Conservation (phyloP, 495 filamentous ascomycete genomes). For the Tuber umbilicatum region DNA sequence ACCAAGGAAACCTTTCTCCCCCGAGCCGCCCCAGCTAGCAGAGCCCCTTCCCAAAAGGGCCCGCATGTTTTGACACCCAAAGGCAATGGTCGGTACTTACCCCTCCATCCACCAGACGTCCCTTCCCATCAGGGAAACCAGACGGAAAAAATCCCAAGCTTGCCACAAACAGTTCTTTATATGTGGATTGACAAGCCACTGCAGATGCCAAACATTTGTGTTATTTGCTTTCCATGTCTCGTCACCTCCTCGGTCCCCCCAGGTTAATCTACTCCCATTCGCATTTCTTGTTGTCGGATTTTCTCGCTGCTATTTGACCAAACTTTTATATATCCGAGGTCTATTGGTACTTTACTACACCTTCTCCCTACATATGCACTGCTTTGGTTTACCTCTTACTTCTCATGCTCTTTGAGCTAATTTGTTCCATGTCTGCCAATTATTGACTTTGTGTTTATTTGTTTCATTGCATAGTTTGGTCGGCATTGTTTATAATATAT, state of each 20-base stretch:
- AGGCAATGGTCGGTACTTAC: neutral
- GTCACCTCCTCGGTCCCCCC: too few species aligned
- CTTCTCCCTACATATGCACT: neutral
- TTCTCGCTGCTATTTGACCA: too few species aligned
- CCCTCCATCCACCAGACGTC: neutral
- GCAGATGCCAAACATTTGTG: neutral
- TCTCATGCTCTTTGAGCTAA: too few species aligned
- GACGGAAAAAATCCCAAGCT: neutral
- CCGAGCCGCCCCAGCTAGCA: neutral
- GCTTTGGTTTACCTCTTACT: too few species aligned
- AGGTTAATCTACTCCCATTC: neutral
- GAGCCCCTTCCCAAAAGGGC: neutral
- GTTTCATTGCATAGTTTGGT: neutral
- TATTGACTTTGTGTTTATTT: neutral
- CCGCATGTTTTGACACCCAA: neutral
- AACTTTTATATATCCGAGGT: neutral
- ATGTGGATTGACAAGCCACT: neutral
- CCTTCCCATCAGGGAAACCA: neutral
- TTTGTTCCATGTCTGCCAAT: neutral
- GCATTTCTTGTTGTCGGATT: neutral
- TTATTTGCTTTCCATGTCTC: neutral
- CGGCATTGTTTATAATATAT: too few species aligned
- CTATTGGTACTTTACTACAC: neutral
- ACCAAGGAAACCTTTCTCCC: neutral
- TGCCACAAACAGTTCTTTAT: neutral